Evolutionary conservation across 305 asterid genomes (phyloP).

Genomic region (Fraxinus angustifolia): DNA sequence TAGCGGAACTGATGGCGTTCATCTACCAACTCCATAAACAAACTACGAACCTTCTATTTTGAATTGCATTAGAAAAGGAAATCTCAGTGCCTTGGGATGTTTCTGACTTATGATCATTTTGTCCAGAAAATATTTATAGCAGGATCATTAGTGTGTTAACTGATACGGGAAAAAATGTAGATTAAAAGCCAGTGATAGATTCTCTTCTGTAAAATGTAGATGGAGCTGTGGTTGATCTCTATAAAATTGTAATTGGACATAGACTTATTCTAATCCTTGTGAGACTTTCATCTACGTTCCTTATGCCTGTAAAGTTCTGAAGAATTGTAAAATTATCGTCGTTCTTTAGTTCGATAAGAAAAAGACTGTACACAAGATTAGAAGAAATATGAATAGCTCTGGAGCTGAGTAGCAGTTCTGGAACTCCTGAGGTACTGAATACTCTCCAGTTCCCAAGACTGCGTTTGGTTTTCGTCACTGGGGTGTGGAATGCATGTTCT

Average conservation of each 20-base stretch:
- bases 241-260: neutral
- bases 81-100: neutral
- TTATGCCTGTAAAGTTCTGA: neutral
- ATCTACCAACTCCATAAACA: neutral
- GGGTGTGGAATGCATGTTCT: neutral
- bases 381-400: neutral
- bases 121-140: neutral
- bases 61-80: slow-evolving; percentile 1
- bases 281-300: neutral
- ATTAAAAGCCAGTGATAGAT: neutral
- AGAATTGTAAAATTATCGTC: neutral
- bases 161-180: neutral
- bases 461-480: neutral
- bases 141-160: neutral
- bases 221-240: neutral
- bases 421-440: neutral
- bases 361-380: neutral
- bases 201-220: neutral
- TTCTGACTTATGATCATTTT: neutral
- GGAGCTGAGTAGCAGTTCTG: neutral
- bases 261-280: neutral
- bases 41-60: neutral
- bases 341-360: neutral
- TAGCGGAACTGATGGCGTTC: neutral
- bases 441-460: neutral